phyloP scores from a whole-genome alignment of 352 stramenopile genomes.

The Phytophthora pistaciae region DNA sequence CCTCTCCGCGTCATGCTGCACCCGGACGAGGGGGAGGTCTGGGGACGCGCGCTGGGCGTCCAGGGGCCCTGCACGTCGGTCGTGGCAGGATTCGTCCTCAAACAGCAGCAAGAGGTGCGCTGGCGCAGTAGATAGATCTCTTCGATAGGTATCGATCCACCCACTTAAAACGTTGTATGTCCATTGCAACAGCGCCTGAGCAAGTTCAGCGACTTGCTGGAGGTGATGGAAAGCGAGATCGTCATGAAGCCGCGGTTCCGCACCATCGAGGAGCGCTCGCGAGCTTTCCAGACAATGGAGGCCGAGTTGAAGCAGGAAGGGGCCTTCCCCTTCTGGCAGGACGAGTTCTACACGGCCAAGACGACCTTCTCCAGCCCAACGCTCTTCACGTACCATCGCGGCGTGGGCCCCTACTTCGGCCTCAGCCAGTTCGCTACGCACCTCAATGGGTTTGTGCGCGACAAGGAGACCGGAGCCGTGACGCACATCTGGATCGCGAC shows the following conservation, averaged over 20 bases:
- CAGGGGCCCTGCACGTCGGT: conserved; percentile 30
- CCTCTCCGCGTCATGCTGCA: conserved; percentile 64
- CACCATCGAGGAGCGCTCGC: conserved; percentile 41
- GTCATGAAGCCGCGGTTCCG: conserved; percentile 40
- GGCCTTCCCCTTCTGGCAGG: conserved; percentile 63
- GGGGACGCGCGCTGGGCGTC: conserved; percentile 16
- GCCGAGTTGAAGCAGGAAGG: conserved; percentile 51
- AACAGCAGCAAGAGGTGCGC: conserved; percentile 41
- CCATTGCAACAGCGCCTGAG: conserved; percentile 32
- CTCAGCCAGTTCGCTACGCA: conserved; percentile 76
- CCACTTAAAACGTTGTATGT: neutral
- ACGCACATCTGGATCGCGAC: conserved; percentile 73
- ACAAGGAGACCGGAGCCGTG: conserved; percentile 30
- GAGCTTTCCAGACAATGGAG: conserved; percentile 60
- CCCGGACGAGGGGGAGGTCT: conserved; percentile 32
- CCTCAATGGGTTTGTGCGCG: conserved; percentile 73
- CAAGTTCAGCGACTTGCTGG: conserved; percentile 41
- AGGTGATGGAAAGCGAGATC: conserved; percentile 41
- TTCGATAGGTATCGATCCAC: neutral
- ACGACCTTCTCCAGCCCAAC: conserved; percentile 49
- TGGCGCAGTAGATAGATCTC: neutral
- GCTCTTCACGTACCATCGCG: conserved; percentile 75
- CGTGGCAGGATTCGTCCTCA: conserved; percentile 48
- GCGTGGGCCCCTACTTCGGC: conserved; percentile 67
- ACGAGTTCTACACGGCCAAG: conserved; percentile 72